Conservation (phyloP, 2,329 filamentous ascomycete species). For the Colletotrichum sansevieriae region DNA sequence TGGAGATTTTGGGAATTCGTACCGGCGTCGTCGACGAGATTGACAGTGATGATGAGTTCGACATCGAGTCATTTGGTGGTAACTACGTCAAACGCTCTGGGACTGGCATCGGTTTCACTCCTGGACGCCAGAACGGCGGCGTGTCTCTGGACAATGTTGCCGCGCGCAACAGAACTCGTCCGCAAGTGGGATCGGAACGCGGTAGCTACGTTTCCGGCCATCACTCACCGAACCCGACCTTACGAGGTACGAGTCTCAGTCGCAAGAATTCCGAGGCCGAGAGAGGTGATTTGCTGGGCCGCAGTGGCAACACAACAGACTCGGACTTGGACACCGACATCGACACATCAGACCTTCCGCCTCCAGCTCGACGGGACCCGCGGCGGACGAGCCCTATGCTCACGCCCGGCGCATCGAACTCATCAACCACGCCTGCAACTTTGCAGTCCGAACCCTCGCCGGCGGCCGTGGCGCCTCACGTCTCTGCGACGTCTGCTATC, state of each 20-base stretch:
- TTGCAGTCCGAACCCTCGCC: constrained; percentile 41
- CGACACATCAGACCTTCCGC: constrained; percentile 75
- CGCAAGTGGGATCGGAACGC: constrained; percentile 42
- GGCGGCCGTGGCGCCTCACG: constrained; percentile 51
- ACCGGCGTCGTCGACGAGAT: constrained; percentile 97
- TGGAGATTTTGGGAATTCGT: constrained; percentile 96
- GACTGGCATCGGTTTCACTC: constrained; percentile 81
- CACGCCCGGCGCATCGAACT: constrained; percentile 34
- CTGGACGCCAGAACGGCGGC: constrained; percentile 71
- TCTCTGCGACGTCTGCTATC: constrained; percentile 83
- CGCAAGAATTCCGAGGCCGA: constrained; percentile 67
- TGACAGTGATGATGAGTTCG: constrained; percentile 98
- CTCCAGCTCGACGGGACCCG: constrained; percentile 64
- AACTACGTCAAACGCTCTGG: constrained; percentile 86
- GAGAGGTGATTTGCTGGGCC: constrained; percentile 67
- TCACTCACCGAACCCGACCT: constrained; percentile 60
- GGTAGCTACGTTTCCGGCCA: constrained; percentile 67
- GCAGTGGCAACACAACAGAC: constrained; percentile 61
- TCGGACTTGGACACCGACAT: constrained; percentile 74
- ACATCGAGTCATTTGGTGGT: constrained; percentile 84
- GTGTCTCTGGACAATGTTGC: constrained; percentile 69
- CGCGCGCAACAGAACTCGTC: constrained; percentile 41
- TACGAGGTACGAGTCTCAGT: constrained; percentile 62
- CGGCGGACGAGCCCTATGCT: constrained; percentile 56
- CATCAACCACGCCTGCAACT: constrained; percentile 36